Evolutionary conservation across 805 yeast species (phyloP), one percentile per base, ranked within the genome.

Genomic region (Kazachstania kunashirensis): DNA sequence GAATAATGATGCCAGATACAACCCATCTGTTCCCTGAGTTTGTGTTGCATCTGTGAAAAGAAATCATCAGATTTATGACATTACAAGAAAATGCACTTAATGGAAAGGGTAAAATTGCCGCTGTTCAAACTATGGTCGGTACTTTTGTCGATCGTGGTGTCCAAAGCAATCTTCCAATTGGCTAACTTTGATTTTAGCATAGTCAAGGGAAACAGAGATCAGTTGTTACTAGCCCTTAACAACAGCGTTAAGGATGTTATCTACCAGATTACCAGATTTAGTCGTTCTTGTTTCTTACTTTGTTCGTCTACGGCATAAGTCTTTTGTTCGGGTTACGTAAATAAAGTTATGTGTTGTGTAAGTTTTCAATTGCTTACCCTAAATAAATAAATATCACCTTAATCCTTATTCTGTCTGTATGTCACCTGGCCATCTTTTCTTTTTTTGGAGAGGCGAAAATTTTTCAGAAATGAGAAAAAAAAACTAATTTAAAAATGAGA

Each of bases 41-140:
- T n/a, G n/a, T n/a, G n/a, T 29, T n/a, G 43, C 45, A 11, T 49
- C 42, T n/a, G 51, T 48, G 3, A 49, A 49, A 33, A 45, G 53
- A 37, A 49, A 49, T 29, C 46, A 39, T 42, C n/a, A 42, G 53
- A 38, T 49, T 49, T 29, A 46, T 42, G 43, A 51, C 51, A 33
- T 31, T 49, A 8, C 42, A 47, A 26, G 38, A 47, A 34, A 49
- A 47, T 33, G 53, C 50, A 6, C 13, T 27, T 1, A 44, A 49
- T 33, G 41, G 34, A 24, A 39, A 46, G 31, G 51, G 50, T 30
- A 35, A 49, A 25, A 15, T 29, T 7, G 47, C 32, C 7, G 53
- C 53, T 14, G 53, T 46, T 27, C 50, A 47, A 41, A 44, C 49
- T 2, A 39, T 48, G 44, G 50, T 52, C 25, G 52, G 53, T 37